Percentiles rank a stretch among this genome's conserved stretches.
Conservation (phyloP, 2,329 filamentous ascomycete genomes). For the Periconia macrospinosa region DNA sequence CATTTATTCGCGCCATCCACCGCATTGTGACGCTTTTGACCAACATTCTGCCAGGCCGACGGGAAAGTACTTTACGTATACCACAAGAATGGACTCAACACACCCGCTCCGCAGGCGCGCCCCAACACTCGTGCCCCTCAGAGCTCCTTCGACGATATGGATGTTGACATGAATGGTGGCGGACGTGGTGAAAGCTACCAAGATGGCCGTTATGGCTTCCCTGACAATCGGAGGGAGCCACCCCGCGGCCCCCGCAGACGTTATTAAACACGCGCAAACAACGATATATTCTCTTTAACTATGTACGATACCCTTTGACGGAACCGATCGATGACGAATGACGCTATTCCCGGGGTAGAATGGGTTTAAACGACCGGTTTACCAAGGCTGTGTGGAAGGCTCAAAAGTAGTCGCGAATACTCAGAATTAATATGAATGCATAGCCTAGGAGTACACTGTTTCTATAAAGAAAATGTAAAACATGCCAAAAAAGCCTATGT, state of each 20-base stretch:
- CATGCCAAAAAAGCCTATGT: too few relatives aligned
- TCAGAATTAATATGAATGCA: neutral
- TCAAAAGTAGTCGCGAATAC: neutral
- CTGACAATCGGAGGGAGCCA: conserved; percentile 28
- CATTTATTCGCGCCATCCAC: too few relatives aligned
- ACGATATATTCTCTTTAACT: neutral
- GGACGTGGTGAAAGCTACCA: conserved; percentile 41
- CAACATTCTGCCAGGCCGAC: conserved; percentile 63
- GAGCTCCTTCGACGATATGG: conserved; percentile 44
- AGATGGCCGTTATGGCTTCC: conserved; percentile 50
- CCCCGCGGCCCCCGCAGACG: conserved; percentile 38
- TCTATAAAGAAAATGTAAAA: too few relatives aligned
- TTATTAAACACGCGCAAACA: conserved; percentile 17
- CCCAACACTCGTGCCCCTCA: conserved; percentile 24
- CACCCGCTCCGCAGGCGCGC: conserved; percentile 30
- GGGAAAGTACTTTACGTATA: conserved; percentile 74
- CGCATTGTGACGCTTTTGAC: neutral
- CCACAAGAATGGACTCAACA: conserved; percentile 56
- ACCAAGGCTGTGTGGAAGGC: neutral
- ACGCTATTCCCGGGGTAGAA: neutral
- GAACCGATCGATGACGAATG: neutral
- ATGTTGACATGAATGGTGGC: conserved; percentile 37
- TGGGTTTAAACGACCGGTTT: neutral
- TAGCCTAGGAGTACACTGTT: neutral
- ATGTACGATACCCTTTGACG: conserved; percentile 5